A percentile compares a stretch with the other conserved stretches of the same genome.
Conservation (phyloP, 1,284 basidiomycete genomes). For the Tremellales sp. region DNA sequence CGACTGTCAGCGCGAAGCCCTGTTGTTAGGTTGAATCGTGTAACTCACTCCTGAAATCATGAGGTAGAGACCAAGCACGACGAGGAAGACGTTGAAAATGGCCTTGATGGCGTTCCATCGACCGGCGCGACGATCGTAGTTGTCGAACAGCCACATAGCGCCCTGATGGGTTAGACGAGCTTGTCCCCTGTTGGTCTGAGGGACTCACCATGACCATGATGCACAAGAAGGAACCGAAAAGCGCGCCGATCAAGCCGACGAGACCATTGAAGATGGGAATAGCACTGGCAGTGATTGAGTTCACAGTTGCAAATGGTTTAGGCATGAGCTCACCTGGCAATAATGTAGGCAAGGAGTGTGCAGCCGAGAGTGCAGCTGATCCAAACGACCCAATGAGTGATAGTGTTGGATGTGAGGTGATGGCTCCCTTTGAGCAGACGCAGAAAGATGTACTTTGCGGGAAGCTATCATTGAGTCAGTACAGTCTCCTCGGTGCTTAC, state of each 20-base stretch:
- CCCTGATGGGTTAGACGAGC: slow-evolving; percentile 2
- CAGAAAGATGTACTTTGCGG: slow-evolving; percentile 37
- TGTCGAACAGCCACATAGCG: slow-evolving; percentile 28
- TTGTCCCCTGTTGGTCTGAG: background rate
- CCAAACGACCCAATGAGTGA: slow-evolving; percentile 61
- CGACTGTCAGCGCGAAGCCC: too few species aligned
- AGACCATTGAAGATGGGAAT: slow-evolving; percentile 29
- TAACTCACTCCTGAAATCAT: slow-evolving; percentile 31
- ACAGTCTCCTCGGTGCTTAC: background rate
- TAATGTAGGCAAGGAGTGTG: slow-evolving; percentile 54
- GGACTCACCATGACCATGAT: slow-evolving; percentile 1
- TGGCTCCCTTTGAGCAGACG: slow-evolving; percentile 26
- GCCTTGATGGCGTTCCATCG: slow-evolving; percentile 11
- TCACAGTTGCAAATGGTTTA: background rate
- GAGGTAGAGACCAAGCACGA: slow-evolving; percentile 39
- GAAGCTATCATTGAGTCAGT: slow-evolving; percentile 47
- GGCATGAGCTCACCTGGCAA: slow-evolving; percentile 53
- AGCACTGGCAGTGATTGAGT: slow-evolving; percentile 6
- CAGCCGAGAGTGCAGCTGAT: slow-evolving; percentile 16
- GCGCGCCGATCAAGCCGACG: slow-evolving; percentile 22
- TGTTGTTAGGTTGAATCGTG: too few species aligned
- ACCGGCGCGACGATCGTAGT: too few species aligned
- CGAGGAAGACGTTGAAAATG: slow-evolving; percentile 24
- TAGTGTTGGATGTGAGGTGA: slow-evolving; percentile 49
- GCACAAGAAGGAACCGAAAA: slow-evolving; percentile 20